phyloP scores from a whole-genome alignment of 2,329 filamentous ascomycete species.

The Alternaria brassicae region DNA sequence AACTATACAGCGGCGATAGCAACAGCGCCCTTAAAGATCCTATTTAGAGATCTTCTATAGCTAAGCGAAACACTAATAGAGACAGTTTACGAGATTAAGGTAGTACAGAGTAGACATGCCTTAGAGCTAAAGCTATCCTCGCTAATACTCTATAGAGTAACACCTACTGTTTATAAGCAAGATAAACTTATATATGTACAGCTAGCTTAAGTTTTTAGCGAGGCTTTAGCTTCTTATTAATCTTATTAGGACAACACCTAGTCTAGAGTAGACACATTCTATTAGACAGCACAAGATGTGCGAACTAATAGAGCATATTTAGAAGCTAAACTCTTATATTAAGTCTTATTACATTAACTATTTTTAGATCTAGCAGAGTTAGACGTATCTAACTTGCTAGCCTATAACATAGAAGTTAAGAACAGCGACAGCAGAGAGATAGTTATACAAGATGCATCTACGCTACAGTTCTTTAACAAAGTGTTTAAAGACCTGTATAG shows the following conservation, averaged over 20 bases:
- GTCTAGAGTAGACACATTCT: no score
- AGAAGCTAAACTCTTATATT: no score
- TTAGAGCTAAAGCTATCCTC: background rate
- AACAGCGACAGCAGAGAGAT: no score
- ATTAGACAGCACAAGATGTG: no score
- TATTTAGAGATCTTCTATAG: background rate
- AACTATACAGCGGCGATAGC: background rate
- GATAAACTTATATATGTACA: background rate
- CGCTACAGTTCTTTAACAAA: background rate
- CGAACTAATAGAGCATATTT: no score
- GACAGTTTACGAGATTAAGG: background rate
- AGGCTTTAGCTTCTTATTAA: background rate
- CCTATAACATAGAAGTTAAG: background rate
- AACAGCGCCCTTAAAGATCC: background rate
- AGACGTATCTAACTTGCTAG: background rate
- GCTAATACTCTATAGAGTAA: background rate
- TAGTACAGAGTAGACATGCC: background rate
- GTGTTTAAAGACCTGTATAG: background rate
- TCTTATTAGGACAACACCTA: background rate
- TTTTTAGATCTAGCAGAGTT: no score
- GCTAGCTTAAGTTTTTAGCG: background rate
- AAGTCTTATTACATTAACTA: background rate
- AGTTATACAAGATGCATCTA: background rate
- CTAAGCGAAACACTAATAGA: background rate
- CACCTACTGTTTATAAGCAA: background rate